Base-by-base conservation (phyloP, 495 filamentous ascomycete species). In the Chlorociboria aeruginascens region DNA sequence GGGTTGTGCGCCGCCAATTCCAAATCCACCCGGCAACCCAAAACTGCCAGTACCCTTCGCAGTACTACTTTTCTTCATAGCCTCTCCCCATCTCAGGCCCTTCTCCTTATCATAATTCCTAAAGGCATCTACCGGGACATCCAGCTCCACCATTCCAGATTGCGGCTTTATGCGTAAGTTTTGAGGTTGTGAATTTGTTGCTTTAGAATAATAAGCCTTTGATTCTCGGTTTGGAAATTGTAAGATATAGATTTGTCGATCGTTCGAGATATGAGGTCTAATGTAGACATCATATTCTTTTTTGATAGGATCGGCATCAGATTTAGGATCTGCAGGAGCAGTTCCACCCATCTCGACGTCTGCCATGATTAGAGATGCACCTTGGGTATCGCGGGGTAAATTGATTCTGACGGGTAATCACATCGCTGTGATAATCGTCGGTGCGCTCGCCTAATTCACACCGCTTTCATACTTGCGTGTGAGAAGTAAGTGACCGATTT, bases 121-220 rank as follows among this genome's bases (percentile, higher is more conserved):
- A 12, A 68, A 63, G 14, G 76, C 74, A 61, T 79, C 72, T 41
- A 89, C 67, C 1, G 82, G 79, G 8, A 86, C 69, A 43, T 90
- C 85, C 6, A 88, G 59, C 57, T 90, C 85, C n/a, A 89, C 66
- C 44, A 85, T 68, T 0, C 83, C 84, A 1, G 78, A 70, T 30
- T 71, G 63, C 0, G 75, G 73, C 61, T 90, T 90, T 53, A 85
- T 68, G 30, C 83, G 77, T 32, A 87, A 58, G 8, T 69, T 68
- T 2, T 71, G 52, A 0, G 85, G 85, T 46, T 76, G 72, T 9
- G 74, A 69, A 6, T 67, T 61, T 38, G 68, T 61, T 1, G 60
- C 55, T 14, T 68, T 70, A 32, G 76, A 73, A 64, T 85, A 86
- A 9, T 77, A 70, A 45, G 73, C 63, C 10, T 68, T 62, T 1